Evolutionary conservation across 768 basidiomycete genomes (phyloP), one percentile per base, ranked within the genome.

Genomic region (Mrakia hoshinonis): DNA sequence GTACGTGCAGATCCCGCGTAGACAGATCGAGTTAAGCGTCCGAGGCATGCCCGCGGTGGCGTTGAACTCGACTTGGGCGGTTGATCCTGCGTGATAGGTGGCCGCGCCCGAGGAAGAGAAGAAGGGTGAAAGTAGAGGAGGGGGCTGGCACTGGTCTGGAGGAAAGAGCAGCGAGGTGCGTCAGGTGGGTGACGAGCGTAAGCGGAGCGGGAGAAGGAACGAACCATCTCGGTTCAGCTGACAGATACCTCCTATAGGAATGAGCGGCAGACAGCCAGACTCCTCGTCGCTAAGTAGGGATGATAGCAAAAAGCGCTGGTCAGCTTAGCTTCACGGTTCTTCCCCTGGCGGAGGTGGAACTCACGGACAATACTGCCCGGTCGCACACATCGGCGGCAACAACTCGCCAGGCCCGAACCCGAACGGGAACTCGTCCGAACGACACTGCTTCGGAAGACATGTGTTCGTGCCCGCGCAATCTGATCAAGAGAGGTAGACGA

Each of bases 201-300:
- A 31, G 24, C 15, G 47, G 4, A 29, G 31, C n/a, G 13, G n/a
- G 29, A 10, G 54, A 58, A 5, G 64, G n/a, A n/a, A 76, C 83
- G 68, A 72, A 89, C 91, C 90, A 79, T 93, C 91, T 67, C 91
- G 86, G 77, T 92, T 89, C 72, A 93, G 84, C 79, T 93, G 91
- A 81, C 91, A 93, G 36, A 83, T 77, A 73, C 85, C 87, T 34
- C 83, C 87, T 3, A 90, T 85, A 0, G 84, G 68, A 20, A 89
- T 81, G 43, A 87, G 75, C 6, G 79, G 74, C 76, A 87, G 84
- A 80, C 91, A 94, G 10, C 78, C 81, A 74, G 87, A 86, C 72
- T 85, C 85, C 80, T 92, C 92, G 76, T 93, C 91, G n/a, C 63
- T 48, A 22, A 36, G 2, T 18, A 38, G n/a, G 0, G 90, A 90